phyloP scores from a whole-genome alignment of 306 rosid genomes.

The Gynostemma pentaphyllum region DNA sequence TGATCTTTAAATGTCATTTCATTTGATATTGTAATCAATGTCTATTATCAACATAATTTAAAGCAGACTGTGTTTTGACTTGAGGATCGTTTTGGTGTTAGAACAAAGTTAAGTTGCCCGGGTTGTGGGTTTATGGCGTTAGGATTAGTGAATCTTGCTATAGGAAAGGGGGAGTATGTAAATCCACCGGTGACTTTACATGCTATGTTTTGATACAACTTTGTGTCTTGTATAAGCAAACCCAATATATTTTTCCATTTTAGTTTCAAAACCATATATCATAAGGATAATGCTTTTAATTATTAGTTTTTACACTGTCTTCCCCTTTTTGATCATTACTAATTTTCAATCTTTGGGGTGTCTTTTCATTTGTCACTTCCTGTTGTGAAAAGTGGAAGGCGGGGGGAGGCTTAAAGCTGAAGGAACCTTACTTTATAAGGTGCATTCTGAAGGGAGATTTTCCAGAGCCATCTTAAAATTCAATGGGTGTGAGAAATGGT shows the following conservation, averaged over 20 bases:
- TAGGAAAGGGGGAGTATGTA: not conserved
- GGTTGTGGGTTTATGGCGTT: not conserved
- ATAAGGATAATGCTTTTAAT: not conserved
- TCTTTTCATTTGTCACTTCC: not conserved
- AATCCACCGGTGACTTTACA: not conserved
- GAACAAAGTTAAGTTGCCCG: not conserved
- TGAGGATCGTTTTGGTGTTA: not conserved
- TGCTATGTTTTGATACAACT: not conserved
- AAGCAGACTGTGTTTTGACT: not conserved
- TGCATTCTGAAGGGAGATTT: no score
- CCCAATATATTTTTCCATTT: not conserved
- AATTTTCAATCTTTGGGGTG: not conserved
- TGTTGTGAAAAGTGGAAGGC: not conserved
- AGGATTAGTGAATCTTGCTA: not conserved
- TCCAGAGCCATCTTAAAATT: not conserved
- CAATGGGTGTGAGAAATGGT: not conserved
- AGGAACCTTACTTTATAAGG: not conserved
- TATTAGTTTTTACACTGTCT: not conserved
- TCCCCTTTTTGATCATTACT: not conserved
- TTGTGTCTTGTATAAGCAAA: not conserved
- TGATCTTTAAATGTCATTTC: conserved; percentile 1
- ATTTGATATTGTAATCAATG: not conserved
- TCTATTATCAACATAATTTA: not conserved
- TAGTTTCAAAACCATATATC: not conserved
- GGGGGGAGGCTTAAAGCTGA: not conserved